A percentile compares a stretch with the other conserved stretches of the same genome.
Evolutionary conservation across 1,139 yeast species (phyloP).

Genomic region (Neolecta irregularis): DNA sequence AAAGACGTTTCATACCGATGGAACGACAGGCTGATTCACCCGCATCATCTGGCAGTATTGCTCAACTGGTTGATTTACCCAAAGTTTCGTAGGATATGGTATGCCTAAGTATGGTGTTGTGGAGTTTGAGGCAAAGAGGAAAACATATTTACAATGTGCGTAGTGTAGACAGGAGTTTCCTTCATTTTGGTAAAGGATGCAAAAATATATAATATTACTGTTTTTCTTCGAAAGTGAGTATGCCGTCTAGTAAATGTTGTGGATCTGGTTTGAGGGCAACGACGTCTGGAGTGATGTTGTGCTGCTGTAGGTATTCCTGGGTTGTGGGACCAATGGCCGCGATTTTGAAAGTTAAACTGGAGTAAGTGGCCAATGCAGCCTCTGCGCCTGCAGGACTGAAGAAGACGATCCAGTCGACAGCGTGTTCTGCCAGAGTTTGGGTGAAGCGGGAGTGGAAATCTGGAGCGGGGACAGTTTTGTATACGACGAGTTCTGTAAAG

Average conservation of each 20-base stretch:
- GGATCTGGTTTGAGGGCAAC: slow-evolving; percentile 38
- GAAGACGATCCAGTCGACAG: slow-evolving; percentile 52
- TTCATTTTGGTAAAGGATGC: no score
- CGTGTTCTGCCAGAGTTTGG: slow-evolving; percentile 15
- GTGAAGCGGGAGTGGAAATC: slow-evolving; percentile 28
- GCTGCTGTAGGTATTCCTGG: slow-evolving; percentile 41
- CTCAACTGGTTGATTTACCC: no score
- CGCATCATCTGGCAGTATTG: no score
- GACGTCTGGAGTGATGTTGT: slow-evolving; percentile 38
- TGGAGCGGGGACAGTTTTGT: slow-evolving; percentile 42
- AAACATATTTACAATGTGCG: no score
- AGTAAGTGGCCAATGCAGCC: slow-evolving; percentile 36
- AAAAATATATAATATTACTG: background rate
- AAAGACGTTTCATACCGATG: no score
- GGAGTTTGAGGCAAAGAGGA: no score
- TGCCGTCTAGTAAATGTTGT: background rate
- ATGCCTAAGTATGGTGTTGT: no score
- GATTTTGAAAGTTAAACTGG: slow-evolving; percentile 24
- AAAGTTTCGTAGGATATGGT: no score
- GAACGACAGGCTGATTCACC: no score
- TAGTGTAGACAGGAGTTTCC: no score
- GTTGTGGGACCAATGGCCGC: slow-evolving; percentile 96
- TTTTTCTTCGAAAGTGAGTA: slow-evolving; percentile 4
- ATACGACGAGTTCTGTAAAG: slow-evolving; percentile 52
- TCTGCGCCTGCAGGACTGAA: slow-evolving; percentile 87